Evolutionary conservation across 352 stramenopile species (phyloP), one percentile per base, ranked within the genome.

Genomic region (Pythium volutum): DNA sequence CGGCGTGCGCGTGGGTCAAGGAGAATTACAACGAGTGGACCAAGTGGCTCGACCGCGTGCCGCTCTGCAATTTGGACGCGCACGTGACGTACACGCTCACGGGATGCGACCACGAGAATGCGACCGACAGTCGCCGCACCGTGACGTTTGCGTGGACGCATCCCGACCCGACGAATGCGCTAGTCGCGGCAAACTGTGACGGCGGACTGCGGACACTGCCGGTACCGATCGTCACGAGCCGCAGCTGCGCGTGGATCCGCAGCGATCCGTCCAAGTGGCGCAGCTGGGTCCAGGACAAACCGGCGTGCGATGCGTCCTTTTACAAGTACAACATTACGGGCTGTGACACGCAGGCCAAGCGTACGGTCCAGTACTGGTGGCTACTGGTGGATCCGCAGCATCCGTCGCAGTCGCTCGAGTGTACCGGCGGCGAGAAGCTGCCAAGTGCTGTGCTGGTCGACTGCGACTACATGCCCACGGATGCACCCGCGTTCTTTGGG

Each of bases 361-460:
- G 78, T 10, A 61, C 18, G 0, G 72, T 84, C 15, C 55, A 41
- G 23, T 83, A 78, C 65, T 69, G 31, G 20, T 88, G 78, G 78
- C 46, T 79, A 16, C 36, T 85, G 1, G 47, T 72, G 2, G 43
- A 68, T 18, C 38, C 64, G 11, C 55, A 15, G 0, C 31, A 81
- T 42, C 6, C 20, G 0, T 46, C 52, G 1, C 45, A 49, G 12
- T 82, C 73, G 0, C 20, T 66, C 3, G 75, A 87, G 53, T 87
- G 77, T 52, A n/a, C 29, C 29, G 70, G 57, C 18, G 73, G 72
- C 10, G 55, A 50, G 0, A n/a, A 50, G 29, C 58, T 82, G 8
- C 74, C 71, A 0, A 33, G 39, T 1, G 34, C 12, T 0, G 53
- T 80, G 6, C 12, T 57, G 22, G 4, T 71, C 23, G 43, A 62